Evolutionary conservation across 371 early-diverging fungal genomes (phyloP).

Genomic region (Cokeromyces recurvatus): DNA sequence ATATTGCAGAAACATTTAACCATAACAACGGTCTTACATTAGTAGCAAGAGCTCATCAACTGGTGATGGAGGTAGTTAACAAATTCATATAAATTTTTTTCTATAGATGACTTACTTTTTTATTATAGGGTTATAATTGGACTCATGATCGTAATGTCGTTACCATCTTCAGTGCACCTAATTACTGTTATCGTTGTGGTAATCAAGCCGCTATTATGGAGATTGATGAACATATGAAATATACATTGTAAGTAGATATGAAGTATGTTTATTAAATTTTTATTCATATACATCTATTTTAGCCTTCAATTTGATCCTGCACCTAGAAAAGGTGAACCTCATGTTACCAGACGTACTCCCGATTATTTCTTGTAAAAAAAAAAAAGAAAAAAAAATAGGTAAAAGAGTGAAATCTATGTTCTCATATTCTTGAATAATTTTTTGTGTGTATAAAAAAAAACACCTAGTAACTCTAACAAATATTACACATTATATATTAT

Average conservation of each 20-base stretch:
- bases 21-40: slow-evolving; percentile 93
- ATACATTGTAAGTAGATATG: slow-evolving; percentile 72
- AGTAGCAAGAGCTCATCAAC: slow-evolving; percentile 96
- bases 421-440: not conserved
- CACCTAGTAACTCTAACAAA: too few relatives aligned
- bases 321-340: slow-evolving; percentile 97
- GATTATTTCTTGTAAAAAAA: slow-evolving; percentile 93
- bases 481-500: too few relatives aligned
- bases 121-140: slow-evolving; percentile 90
- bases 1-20: slow-evolving; percentile 96
- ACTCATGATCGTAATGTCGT: slow-evolving; percentile 97
- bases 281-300: not conserved
- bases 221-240: slow-evolving; percentile 91
- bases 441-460: not conserved
- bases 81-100: not conserved
- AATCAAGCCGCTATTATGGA: slow-evolving; percentile 98
- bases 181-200: slow-evolving; percentile 99
- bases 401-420: too few relatives aligned
- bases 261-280: too few relatives aligned
- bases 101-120: not conserved
- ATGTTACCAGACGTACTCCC: slow-evolving; percentile 96
- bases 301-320: slow-evolving; percentile 99
- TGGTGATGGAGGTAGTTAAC: slow-evolving; percentile 64
- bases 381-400: too few relatives aligned
- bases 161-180: slow-evolving; percentile 99